Evolutionary conservation across 345 rosid species (phyloP), one percentile per base, ranked within the genome.

Genomic region (Eucalyptus curtisii): DNA sequence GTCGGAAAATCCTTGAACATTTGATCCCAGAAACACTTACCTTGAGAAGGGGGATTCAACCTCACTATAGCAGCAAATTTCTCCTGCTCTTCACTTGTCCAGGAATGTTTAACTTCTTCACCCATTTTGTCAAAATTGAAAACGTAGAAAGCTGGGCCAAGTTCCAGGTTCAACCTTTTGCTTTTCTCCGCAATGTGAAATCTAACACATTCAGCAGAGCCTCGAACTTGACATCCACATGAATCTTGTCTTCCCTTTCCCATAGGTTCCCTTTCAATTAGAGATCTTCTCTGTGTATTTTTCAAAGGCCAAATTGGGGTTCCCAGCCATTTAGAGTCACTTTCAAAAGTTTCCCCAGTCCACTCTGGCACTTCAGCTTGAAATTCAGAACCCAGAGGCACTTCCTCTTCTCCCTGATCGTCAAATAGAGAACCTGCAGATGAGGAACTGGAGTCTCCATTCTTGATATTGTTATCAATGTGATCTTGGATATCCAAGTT

Each of bases 311-410:
- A 98, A 85, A 93, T 47, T 87, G 42, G 95, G 64, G 91, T 90
- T 79, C 99, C 99, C 31, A 93, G 86, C 99, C 99, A 97, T 92
- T 96, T 96, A 45, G 89, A 30, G 90, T 96, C 95, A 89, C 92
- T 91, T 91, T 94, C 96, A 76, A 93, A 90, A 87, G 85, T 91
- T 25, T 86, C 68, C 85, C 90, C 98, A 20, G 89, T 91, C 99
- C 98, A 96, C 85, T 94, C 95, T 24, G 98, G 97, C 84, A 96
- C 93, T 88, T 94, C 95, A 61, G 95, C 99, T 92, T 98, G 99
- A 93, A 90, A 95, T 25, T 85, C 84, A 79, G 95, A 93, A 33
- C 99, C 99, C 55, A 95, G 47, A 81, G 91, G 95, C 90, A 96
- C 82, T 68, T 86, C 87, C 81, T 90, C 91, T 81, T 90, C 91